Conservation (phyloP, 208 protist genomes). For the Trypanosoma boissoni region DNA sequence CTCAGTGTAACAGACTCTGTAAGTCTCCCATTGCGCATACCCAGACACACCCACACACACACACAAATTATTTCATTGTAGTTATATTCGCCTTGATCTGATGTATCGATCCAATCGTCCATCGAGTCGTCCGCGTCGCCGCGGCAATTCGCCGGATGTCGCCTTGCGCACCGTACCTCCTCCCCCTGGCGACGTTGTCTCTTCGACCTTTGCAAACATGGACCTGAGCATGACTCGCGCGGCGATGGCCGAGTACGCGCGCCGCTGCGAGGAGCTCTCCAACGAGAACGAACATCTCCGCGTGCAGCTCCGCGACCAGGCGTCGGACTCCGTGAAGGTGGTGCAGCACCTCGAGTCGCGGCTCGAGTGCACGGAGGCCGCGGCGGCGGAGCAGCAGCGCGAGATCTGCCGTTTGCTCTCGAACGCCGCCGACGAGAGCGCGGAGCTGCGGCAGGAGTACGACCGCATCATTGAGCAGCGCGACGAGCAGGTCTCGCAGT, state of each 20-base stretch:
- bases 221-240: constrained; percentile 47
- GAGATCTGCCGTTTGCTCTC: constrained; percentile 41
- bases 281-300: constrained; percentile 55
- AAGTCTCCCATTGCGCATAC: too few relatives aligned
- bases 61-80: background rate
- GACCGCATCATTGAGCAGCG: constrained; percentile 52
- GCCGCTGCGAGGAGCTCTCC: constrained; percentile 30
- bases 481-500: constrained; percentile 55
- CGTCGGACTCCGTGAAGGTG: constrained; percentile 56
- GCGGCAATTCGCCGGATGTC: constrained; percentile 1
- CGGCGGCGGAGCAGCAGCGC: constrained; percentile 27
- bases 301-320: constrained; percentile 40
- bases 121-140: constrained; percentile 3
- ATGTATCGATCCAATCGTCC: background rate
- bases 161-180: background rate
- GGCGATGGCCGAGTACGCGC: constrained; percentile 43
- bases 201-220: constrained; percentile 55
- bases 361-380: constrained; percentile 36
- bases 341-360: constrained; percentile 39
- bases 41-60: constrained; percentile 19
- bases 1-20: too few relatives aligned
- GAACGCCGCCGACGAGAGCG: constrained; percentile 25
- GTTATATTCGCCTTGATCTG: background rate
- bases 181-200: constrained; percentile 36
- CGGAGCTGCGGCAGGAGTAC: constrained; percentile 41